These are phyloP conservation scores for Lactarius evosmus DNA, from an alignment of 768 basidiomycete genomes.

Conservation along the genomic window DNA sequence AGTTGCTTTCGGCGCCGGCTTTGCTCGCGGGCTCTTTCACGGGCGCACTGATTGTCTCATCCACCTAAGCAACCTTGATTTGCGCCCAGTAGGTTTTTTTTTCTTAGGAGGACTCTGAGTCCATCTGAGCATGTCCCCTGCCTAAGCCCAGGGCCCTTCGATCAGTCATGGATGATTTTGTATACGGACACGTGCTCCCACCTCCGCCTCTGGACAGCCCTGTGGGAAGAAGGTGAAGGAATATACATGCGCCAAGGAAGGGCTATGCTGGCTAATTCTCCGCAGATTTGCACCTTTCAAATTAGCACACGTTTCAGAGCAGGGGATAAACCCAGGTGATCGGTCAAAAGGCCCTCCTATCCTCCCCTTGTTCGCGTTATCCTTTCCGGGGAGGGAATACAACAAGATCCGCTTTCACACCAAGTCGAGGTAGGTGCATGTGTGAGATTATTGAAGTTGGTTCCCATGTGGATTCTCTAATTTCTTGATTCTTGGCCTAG, in stretches of 20 bases:
- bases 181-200: background rate
- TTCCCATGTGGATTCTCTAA: constrained; percentile 6
- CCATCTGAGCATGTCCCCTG: background rate
- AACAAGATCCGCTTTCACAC: background rate
- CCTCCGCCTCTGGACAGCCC: background rate
- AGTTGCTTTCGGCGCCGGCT: background rate
- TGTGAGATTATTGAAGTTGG: background rate
- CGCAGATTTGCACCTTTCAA: background rate
- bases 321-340: background rate
- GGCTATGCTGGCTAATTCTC: background rate
- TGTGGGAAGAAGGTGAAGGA: background rate
- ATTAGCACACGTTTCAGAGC: background rate
- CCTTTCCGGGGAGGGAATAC: background rate
- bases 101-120: background rate
- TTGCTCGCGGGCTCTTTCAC: background rate
- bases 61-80: background rate
- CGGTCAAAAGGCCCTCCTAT: background rate
- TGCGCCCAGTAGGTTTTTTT: background rate
- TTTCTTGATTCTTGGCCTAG: background rate
- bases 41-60: background rate
- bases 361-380: background rate
- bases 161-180: background rate
- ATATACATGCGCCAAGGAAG: background rate
- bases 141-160: background rate
- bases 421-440: constrained; percentile 1